Conservation (phyloP, 202 grass and related monocot genomes). For the Alloteropsis angusta region DNA sequence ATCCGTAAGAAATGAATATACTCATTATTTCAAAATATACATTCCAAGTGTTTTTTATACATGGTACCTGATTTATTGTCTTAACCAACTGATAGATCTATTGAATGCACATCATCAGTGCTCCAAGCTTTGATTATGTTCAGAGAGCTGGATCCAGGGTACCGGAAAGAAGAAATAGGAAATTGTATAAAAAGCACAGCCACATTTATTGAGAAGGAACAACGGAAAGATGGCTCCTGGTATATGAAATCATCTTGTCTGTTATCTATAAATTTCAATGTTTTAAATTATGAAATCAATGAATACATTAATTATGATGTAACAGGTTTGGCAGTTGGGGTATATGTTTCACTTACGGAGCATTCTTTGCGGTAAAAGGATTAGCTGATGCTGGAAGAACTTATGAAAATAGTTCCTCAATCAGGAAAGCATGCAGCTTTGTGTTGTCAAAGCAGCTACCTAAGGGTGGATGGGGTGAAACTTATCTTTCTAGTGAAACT, state of each 20-base stretch:
- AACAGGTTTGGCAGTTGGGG: constrained; percentile 25
- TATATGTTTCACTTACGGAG: constrained; percentile 37
- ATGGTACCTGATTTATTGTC: background rate
- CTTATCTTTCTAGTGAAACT: constrained; percentile 25
- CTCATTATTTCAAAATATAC: background rate
- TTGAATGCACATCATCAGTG: constrained; percentile 27
- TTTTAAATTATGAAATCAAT: background rate
- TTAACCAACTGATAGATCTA: background rate
- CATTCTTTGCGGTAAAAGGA: constrained; percentile 28
- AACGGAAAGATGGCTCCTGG: constrained; percentile 28
- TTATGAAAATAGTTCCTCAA: constrained; percentile 11
- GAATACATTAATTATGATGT: background rate
- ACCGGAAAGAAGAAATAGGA: constrained; percentile 18
- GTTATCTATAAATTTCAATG: background rate
- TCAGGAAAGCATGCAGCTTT: constrained; percentile 23
- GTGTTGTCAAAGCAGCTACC: constrained; percentile 22
- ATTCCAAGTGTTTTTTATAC: background rate
- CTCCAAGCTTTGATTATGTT: constrained; percentile 25
- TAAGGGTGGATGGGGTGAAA: constrained; percentile 37
- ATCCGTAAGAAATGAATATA: constrained; percentile 11
- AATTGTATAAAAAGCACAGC: background rate
- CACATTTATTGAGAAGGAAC: constrained; percentile 9
- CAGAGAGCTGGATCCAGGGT: background rate
- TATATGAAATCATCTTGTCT: background rate
- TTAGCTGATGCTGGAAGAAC: constrained; percentile 15